Conservation (phyloP, 352 stramenopile genomes). For the Thraustochytrium sp. region DNA sequence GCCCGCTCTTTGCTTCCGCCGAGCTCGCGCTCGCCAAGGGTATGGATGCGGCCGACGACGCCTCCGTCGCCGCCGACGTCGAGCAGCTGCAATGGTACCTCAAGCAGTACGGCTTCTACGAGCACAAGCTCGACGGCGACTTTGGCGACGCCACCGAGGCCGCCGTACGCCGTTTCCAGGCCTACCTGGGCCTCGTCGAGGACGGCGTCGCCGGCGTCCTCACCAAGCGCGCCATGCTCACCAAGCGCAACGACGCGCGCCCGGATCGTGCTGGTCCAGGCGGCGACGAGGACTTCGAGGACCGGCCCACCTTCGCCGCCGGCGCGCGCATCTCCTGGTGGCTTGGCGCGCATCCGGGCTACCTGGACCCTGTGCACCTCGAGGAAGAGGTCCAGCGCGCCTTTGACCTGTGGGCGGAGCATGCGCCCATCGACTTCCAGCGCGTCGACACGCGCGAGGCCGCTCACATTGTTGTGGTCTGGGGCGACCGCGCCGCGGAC, state of each 20-base stretch:
- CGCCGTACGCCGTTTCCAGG: not conserved
- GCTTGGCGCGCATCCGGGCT: not conserved
- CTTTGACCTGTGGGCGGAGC: not conserved
- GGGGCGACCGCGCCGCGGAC: not conserved
- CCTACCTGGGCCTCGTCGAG: not conserved
- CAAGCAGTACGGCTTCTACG: not conserved
- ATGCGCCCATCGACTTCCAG: not conserved
- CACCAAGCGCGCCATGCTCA: not conserved
- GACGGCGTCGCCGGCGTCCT: conserved; percentile 29
- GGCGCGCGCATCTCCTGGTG: not conserved
- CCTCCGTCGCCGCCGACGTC: not conserved
- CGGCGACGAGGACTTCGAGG: not conserved
- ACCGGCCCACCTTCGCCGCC: not conserved
- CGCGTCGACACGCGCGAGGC: not conserved
- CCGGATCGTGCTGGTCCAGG: not conserved
- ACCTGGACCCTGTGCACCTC: not conserved
- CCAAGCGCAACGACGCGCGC: not conserved
- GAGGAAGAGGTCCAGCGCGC: not conserved
- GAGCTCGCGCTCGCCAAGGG: not conserved
- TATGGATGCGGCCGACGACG: not conserved
- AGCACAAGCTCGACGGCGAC: not conserved
- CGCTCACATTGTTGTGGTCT: not conserved
- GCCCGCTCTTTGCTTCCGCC: not conserved
- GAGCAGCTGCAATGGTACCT: not conserved
- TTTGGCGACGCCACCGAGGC: not conserved